Conservation (phyloP, 75 land plant species). For the Larix kaempferi region DNA sequence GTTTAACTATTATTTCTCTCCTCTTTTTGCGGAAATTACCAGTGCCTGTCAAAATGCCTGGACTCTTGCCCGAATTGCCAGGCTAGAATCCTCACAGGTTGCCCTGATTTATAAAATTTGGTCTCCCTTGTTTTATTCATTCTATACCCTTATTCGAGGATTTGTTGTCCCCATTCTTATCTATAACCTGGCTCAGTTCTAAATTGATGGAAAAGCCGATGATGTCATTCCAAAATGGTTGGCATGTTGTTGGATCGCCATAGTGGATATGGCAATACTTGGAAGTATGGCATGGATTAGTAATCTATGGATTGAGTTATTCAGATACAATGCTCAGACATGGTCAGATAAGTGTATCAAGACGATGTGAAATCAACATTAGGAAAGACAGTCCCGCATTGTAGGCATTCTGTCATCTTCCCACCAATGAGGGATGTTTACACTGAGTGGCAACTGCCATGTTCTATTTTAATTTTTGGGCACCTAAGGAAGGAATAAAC, state of each 20-base stretch:
- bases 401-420: no score
- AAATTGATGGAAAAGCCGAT: slow-evolving; percentile 36
- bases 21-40: slow-evolving; percentile 69
- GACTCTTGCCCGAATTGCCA: slow-evolving; percentile 56
- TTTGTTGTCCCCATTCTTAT: slow-evolving; percentile 54
- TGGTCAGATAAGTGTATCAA: no score
- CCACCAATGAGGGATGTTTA: no score
- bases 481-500: no score
- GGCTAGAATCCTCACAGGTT: slow-evolving; percentile 22
- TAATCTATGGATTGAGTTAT: slow-evolving; percentile 63
- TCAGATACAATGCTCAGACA: not conserved
- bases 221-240: slow-evolving; percentile 62
- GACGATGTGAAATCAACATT: no score
- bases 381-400: no score
- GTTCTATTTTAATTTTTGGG: no score
- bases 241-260: slow-evolving; percentile 71
- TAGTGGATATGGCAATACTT: slow-evolving; percentile 44
- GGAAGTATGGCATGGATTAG: slow-evolving; percentile 73
- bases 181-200: slow-evolving; percentile 53
- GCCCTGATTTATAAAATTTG: slow-evolving; percentile 28
- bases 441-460: no score
- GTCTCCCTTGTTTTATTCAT: slow-evolving; percentile 46
- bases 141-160: slow-evolving; percentile 50
- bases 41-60: slow-evolving; percentile 75
- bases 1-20: slow-evolving; percentile 51